Conservation (phyloP, 257 asterid species). For the Paraleonurus japonicus region DNA sequence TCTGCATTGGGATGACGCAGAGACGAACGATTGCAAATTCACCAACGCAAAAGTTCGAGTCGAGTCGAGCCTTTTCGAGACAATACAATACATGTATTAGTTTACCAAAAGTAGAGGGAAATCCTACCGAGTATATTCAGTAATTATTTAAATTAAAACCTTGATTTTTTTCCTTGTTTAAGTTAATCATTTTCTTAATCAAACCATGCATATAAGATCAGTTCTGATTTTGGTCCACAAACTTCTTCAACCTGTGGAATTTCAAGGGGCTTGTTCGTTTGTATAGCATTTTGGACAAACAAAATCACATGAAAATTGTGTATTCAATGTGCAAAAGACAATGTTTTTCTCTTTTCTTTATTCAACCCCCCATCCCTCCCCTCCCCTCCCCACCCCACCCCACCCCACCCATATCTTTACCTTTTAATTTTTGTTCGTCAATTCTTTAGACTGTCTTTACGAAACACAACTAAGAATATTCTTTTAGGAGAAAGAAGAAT, state of each 20-base stretch:
- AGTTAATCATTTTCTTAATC: neutral
- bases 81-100: neutral
- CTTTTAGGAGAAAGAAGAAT: neutral
- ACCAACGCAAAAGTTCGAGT: neutral
- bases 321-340: neutral
- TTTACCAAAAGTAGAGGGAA: slow-evolving; percentile 1
- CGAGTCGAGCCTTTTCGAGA: neutral
- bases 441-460: too few relatives aligned
- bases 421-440: too few relatives aligned
- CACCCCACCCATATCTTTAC: too few relatives aligned
- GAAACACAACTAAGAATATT: neutral
- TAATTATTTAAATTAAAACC: neutral
- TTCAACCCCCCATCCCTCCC: too few relatives aligned
- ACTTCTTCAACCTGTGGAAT: neutral
- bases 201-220: neutral
- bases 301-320: neutral
- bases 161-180: neutral
- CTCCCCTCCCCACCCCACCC: too few relatives aligned
- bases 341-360: too few relatives aligned
- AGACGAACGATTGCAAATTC: neutral
- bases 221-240: neutral
- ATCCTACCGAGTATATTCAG: neutral
- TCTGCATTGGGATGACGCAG: slow-evolving; percentile 4
- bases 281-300: neutral
- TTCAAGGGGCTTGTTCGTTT: slow-evolving; percentile 4